Conservation (phyloP, 1,284 basidiomycete species). For the Melanopsichium pennsylvanicum region DNA sequence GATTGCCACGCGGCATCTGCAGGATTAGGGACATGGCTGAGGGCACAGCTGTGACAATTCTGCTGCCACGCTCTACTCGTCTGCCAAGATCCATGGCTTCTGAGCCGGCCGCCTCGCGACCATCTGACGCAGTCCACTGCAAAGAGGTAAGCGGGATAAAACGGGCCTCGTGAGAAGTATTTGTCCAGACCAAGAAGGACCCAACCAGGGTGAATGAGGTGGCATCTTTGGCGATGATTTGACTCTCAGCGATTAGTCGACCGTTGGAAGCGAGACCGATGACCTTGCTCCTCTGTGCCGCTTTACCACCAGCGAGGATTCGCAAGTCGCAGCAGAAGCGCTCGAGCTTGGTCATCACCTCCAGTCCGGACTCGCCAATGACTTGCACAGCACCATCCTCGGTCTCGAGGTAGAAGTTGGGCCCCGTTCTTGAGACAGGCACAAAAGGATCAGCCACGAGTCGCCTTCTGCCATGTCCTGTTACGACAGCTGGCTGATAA, state of each 20-base stretch:
- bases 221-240: slow-evolving; percentile 71
- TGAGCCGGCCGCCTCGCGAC: slow-evolving; percentile 3
- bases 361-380: not conserved
- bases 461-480: slow-evolving; percentile 15
- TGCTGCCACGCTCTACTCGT: slow-evolving; percentile 60
- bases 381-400: slow-evolving; percentile 24
- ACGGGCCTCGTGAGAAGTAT: slow-evolving; percentile 79
- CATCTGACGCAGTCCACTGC: slow-evolving; percentile 8
- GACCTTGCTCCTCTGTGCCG: slow-evolving; percentile 9
- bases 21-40: slow-evolving; percentile 77
- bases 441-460: slow-evolving; percentile 34
- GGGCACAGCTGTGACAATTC: slow-evolving; percentile 60
- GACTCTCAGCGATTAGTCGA: slow-evolving; percentile 72
- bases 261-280: slow-evolving; percentile 76
- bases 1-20: slow-evolving; percentile 96
- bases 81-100: slow-evolving; percentile 51
- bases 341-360: slow-evolving; percentile 26
- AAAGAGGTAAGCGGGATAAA: slow-evolving; percentile 74
- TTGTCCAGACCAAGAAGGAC: slow-evolving; percentile 85
- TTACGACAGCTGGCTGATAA: not conserved
- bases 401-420: slow-evolving; percentile 34
- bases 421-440: slow-evolving; percentile 4
- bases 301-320: slow-evolving; percentile 15
- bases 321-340: slow-evolving; percentile 37
- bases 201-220: slow-evolving; percentile 84